phyloP scores from a whole-genome alignment of 805 yeast genomes.

The Suhomyces emberorum region DNA sequence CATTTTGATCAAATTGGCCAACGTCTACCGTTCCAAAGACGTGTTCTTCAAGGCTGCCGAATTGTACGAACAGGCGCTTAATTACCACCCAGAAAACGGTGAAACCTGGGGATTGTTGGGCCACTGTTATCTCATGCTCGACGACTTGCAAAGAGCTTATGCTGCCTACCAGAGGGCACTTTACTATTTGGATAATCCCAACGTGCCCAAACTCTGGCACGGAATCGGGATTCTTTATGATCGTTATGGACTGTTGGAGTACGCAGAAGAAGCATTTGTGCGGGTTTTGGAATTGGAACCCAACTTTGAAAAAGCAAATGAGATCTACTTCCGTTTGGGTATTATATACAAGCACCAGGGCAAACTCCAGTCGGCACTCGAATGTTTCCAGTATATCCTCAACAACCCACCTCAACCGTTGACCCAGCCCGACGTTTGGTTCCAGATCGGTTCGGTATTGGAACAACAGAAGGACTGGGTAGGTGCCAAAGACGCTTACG shows the following conservation, averaged over 20 bases:
- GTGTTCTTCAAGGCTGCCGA: slow-evolving; percentile 94
- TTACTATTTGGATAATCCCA: slow-evolving; percentile 85
- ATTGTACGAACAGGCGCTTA: slow-evolving; percentile 81
- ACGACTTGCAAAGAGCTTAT: slow-evolving; percentile 92
- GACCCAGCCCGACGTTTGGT: slow-evolving; percentile 97
- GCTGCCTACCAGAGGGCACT: slow-evolving; percentile 96
- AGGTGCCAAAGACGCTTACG: slow-evolving; percentile 93
- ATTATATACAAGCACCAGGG: slow-evolving; percentile 95
- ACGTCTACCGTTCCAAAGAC: slow-evolving; percentile 82
- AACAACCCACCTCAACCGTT: slow-evolving; percentile 92
- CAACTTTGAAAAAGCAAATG: slow-evolving; percentile 92
- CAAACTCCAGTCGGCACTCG: slow-evolving; percentile 80
- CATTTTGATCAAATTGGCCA: slow-evolving; percentile 82
- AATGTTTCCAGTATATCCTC: slow-evolving; percentile 90
- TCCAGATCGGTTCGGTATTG: slow-evolving; percentile 93
- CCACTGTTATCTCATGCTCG: slow-evolving; percentile 95
- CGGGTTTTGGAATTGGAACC: slow-evolving; percentile 95
- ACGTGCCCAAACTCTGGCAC: slow-evolving; percentile 97
- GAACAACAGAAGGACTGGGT: slow-evolving; percentile 91
- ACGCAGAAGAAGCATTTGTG: slow-evolving; percentile 98
- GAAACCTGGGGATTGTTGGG: slow-evolving; percentile 97
- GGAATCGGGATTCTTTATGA: slow-evolving; percentile 97
- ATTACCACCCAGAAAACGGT: slow-evolving; percentile 81
- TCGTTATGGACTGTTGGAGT: slow-evolving; percentile 91
- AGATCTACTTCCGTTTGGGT: slow-evolving; percentile 93